Percentiles rank a stretch among this genome's conserved stretches.
These are phyloP conservation scores for Thielaviopsis punctulata DNA, from an alignment of 2,329 filamentous ascomycete genomes.

Conservation along the genomic window DNA sequence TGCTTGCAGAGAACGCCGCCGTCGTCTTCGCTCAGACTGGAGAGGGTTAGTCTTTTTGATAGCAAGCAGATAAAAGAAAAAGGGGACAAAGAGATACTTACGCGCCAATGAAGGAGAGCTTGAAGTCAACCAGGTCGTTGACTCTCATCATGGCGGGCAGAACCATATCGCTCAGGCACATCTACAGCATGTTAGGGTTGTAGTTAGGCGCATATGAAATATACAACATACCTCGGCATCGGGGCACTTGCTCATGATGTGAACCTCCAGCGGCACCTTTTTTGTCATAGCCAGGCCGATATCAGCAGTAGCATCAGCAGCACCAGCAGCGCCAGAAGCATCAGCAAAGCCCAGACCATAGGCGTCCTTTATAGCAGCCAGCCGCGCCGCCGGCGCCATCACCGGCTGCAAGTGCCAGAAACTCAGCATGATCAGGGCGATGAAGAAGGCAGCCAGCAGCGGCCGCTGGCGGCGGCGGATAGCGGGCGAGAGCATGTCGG, in stretches of 20 bases:
- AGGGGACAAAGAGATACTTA: slow-evolving; percentile 27
- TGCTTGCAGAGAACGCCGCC: slow-evolving; percentile 81
- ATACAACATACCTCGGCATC: slow-evolving; percentile 46
- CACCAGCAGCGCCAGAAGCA: slow-evolving; percentile 1
- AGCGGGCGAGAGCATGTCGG: not conserved
- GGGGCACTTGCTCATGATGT: slow-evolving; percentile 96
- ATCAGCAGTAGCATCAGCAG: not conserved
- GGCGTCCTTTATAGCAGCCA: slow-evolving; percentile 2
- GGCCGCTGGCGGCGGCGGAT: slow-evolving; percentile 4
- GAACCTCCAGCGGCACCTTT: slow-evolving; percentile 67
- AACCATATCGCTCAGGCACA: slow-evolving; percentile 65
- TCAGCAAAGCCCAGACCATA: not conserved
- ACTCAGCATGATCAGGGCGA: slow-evolving; percentile 13
- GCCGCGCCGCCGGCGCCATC: slow-evolving; percentile 4
- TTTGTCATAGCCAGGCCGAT: not conserved
- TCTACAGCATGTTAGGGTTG: slow-evolving; percentile 21
- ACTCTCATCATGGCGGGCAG: slow-evolving; percentile 74
- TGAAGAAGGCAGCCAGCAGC: slow-evolving; percentile 14
- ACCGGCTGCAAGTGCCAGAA: not conserved
- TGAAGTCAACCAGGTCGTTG: slow-evolving; percentile 75
- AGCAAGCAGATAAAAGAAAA: no score
- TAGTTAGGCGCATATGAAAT: not conserved
- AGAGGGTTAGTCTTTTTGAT: not conserved
- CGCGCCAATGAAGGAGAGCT: slow-evolving; percentile 75
- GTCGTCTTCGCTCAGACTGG: slow-evolving; percentile 44